These are phyloP conservation scores for Panaeolus cyanescens DNA, from an alignment of 768 basidiomycete species.

Conservation along the genomic window DNA sequence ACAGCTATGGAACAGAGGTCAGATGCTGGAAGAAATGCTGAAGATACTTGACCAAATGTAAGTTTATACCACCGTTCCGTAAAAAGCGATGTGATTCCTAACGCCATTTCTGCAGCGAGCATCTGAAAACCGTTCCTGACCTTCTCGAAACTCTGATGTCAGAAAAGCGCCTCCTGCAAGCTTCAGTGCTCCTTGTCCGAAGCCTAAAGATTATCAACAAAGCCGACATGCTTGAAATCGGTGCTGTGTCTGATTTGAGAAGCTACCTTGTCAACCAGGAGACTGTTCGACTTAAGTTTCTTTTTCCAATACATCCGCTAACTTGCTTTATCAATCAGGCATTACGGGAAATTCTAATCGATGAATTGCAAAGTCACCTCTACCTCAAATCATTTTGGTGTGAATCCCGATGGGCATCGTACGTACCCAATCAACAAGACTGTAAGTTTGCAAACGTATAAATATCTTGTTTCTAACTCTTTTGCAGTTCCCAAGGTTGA, in stretches of 20 bases:
- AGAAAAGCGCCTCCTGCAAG: slow-evolving; percentile 90
- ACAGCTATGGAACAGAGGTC: slow-evolving; percentile 86
- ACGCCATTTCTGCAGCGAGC: slow-evolving; percentile 57
- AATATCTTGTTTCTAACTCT: neutral
- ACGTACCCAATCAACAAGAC: slow-evolving; percentile 73
- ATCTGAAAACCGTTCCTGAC: slow-evolving; percentile 89
- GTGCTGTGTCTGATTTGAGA: slow-evolving; percentile 88
- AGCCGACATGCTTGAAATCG: slow-evolving; percentile 91
- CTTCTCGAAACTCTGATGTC: slow-evolving; percentile 91
- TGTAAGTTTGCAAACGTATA: slow-evolving; percentile 48
- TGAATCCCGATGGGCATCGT: slow-evolving; percentile 88
- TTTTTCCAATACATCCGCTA: neutral
- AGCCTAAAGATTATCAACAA: slow-evolving; percentile 91
- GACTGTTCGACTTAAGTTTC: slow-evolving; percentile 48
- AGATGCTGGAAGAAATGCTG: slow-evolving; percentile 95
- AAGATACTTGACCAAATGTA: slow-evolving; percentile 90
- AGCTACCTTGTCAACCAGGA: slow-evolving; percentile 87
- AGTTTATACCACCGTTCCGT: neutral
- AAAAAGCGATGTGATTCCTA: slow-evolving; percentile 16
- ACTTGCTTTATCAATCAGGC: slow-evolving; percentile 50
- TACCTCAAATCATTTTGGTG: slow-evolving; percentile 98
- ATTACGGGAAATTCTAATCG: slow-evolving; percentile 88
- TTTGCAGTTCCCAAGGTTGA: slow-evolving; percentile 63
- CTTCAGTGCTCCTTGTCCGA: slow-evolving; percentile 82
- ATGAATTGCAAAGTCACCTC: slow-evolving; percentile 96